Conservation (phyloP, 805 yeast genomes). For the Myxozyma neglecta region DNA sequence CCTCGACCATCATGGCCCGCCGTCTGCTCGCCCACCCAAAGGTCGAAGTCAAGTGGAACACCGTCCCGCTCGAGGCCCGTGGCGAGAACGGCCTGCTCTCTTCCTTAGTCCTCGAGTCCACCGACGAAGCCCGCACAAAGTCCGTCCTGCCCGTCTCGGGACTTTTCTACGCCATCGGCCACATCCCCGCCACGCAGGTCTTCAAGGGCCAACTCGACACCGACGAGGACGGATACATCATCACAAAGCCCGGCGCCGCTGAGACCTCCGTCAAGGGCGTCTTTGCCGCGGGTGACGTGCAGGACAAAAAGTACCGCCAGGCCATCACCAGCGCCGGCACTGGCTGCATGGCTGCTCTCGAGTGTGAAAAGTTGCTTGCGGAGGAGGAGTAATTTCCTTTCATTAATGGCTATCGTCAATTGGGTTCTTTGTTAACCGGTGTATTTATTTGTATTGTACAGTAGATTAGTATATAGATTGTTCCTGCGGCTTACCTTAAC, state of each 20-base stretch:
- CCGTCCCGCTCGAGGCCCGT: slow-evolving; percentile 81
- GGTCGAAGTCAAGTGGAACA: slow-evolving; percentile 85
- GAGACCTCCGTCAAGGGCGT: slow-evolving; percentile 85
- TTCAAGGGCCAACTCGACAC: slow-evolving; percentile 74
- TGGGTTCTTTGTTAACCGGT: no score
- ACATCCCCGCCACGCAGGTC: slow-evolving; percentile 87
- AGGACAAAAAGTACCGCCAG: slow-evolving; percentile 95
- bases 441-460: no score
- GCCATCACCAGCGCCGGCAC: slow-evolving; percentile 99
- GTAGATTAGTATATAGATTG: no score
- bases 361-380: slow-evolving; percentile 80
- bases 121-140: slow-evolving; percentile 61
- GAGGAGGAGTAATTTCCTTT: slow-evolving; percentile 44
- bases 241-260: slow-evolving; percentile 87
- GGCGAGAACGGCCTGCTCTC: slow-evolving; percentile 88
- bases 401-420: no score
- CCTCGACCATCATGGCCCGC: slow-evolving; percentile 95
- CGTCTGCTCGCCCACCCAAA: slow-evolving; percentile 82
- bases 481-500: background rate
- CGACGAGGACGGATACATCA: slow-evolving; percentile 85
- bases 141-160: slow-evolving; percentile 79
- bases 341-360: slow-evolving; percentile 99
- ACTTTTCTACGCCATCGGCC: slow-evolving; percentile 97
- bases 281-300: slow-evolving; percentile 99
- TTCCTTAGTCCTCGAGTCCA: slow-evolving; percentile 65